Base-by-base conservation (phyloP, 495 filamentous ascomycete species). In the Penicillium paxilli region DNA sequence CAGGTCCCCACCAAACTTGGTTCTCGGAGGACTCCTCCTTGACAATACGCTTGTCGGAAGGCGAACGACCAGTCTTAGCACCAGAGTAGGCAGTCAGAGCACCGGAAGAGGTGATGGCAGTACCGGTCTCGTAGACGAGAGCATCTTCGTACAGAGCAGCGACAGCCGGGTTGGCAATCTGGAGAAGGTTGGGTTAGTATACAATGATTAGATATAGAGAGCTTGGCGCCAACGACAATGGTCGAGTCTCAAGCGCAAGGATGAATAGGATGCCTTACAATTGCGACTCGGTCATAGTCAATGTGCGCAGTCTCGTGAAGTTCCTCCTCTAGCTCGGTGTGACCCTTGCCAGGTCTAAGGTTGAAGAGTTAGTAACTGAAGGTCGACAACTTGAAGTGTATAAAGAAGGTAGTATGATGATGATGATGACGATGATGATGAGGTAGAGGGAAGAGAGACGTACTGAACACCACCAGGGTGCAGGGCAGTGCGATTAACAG, bases 81-180 rank as follows among this genome's bases (percentile, higher is more conserved):
- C 94, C 94, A 37, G 94, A 98, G 80, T 98, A 98, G 57, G 94
- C 94, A 17, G 91, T 96, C 62, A 98, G 78, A 54, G 94, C 94
- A 69, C 94, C 94, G 58, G 87, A 88, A 20, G 92, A 95, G 45
- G 95, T 95, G 76, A 98, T 96, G 63, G 95, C 94, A 47, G 92
- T 92, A 65, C 94, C 94, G 52, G 90, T 93, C 79, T 98, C 94
- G 79, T 98, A 98, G 60, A 98, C 94, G 44, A 98, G 83, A 51
- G 94, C 94, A 88, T 98, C 94, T 83, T 98, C 94, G 80, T 98
- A 98, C 57, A 98, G 83, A 55, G 94, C 89, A 62, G 95, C 85
- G 52, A 97, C 94, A 32, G 92, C 83, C 66, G 91, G 86, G 74
- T 94, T 96, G 76, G 88, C 87, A 62, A 94, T 89, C 91, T 95